phyloP scores from a whole-genome alignment of 148 eudicot species.

The Vaccinium myrtillus region DNA sequence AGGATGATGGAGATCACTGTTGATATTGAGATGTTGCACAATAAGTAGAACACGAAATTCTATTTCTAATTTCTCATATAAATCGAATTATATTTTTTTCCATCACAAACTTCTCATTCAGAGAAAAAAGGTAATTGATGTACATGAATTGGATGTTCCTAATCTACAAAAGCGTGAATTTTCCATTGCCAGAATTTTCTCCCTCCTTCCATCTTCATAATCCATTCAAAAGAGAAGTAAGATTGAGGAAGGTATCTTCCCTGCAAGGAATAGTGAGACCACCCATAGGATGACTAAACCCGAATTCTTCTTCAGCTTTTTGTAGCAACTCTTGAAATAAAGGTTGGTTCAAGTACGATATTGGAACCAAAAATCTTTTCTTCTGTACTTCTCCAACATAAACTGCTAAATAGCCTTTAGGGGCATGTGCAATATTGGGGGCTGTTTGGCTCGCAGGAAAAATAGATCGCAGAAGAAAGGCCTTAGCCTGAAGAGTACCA shows the following conservation, averaged over 20 bases:
- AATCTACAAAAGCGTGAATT: neutral
- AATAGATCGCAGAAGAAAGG: neutral
- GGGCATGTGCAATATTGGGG: slow-evolving; percentile 14
- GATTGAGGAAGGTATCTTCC: slow-evolving; percentile 28
- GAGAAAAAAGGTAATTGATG: neutral
- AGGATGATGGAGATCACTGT: neutral
- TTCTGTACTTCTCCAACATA: slow-evolving; percentile 27
- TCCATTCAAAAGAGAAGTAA: slow-evolving; percentile 18
- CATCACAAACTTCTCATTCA: neutral
- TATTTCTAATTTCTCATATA: neutral
- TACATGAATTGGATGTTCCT: neutral
- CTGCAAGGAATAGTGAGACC: slow-evolving; percentile 37
- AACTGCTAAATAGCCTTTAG: slow-evolving; percentile 33
- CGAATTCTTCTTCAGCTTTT: slow-evolving; percentile 37
- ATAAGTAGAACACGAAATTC: neutral
- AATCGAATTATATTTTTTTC: neutral
- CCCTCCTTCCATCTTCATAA: neutral
- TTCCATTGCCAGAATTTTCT: neutral
- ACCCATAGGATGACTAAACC: slow-evolving; percentile 40
- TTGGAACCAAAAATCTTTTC: slow-evolving; percentile 18
- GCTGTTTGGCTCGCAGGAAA: slow-evolving; percentile 16
- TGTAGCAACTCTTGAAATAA: slow-evolving; percentile 24
- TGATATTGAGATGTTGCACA: neutral
- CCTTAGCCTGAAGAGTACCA: neutral
- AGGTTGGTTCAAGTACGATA: slow-evolving; percentile 26